phyloP scores from a whole-genome alignment of 345 rosid species.

The Eucalyptus tenuipes region DNA sequence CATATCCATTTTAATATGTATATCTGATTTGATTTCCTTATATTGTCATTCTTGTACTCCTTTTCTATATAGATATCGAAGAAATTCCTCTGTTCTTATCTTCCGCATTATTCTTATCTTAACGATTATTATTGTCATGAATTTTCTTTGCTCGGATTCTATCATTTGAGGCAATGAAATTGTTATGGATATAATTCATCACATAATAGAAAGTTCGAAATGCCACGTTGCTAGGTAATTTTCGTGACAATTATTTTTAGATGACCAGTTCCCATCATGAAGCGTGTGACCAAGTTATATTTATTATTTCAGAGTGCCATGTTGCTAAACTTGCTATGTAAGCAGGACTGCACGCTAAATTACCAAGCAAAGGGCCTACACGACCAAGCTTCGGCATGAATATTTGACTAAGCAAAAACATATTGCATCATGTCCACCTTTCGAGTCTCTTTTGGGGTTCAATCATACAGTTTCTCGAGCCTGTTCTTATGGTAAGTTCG shows the following conservation, averaged over 20 bases:
- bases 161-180: not conserved
- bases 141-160: too few species aligned
- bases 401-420: not conserved
- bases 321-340: not conserved
- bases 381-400: not conserved
- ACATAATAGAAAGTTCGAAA: not conserved
- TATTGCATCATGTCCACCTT: not conserved
- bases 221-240: not conserved
- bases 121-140: not conserved
- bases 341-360: not conserved
- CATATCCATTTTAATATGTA: not conserved
- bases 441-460: not conserved
- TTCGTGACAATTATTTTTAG: not conserved
- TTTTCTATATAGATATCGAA: not conserved
- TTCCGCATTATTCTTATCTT: not conserved
- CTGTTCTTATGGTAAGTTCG: not conserved
- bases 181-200: not conserved
- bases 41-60: not conserved
- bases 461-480: not conserved
- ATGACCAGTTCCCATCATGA: not conserved
- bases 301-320: not conserved
- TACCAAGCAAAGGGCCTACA: not conserved
- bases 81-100: not conserved
- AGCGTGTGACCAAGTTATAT: not conserved
- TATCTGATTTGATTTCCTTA: not conserved